A percentile compares a stretch with the other conserved stretches of the same genome.
Conservation (phyloP, 2,329 filamentous ascomycete species). For the Botrytis galanthina region DNA sequence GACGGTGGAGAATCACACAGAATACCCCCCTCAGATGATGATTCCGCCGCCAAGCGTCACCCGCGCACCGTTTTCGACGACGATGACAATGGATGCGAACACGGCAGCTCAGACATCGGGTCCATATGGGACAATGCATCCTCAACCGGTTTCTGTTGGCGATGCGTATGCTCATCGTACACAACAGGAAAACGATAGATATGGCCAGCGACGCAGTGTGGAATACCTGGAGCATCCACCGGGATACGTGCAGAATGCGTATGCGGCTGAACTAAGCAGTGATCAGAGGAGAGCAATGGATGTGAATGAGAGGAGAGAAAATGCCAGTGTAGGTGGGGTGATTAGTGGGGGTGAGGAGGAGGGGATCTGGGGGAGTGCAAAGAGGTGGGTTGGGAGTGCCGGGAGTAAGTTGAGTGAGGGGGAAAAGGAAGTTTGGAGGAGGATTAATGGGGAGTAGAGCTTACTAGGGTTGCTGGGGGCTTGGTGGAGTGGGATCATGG, state of each 20-base stretch:
- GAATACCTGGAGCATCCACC: conserved; percentile 39
- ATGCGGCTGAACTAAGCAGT: conserved; percentile 51
- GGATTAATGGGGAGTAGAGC: conserved; percentile 51
- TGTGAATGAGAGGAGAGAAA: conserved; percentile 21
- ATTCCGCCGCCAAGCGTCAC: conserved; percentile 22
- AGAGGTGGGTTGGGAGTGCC: conserved; percentile 56
- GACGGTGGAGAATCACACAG: not conserved
- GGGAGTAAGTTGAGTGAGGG: conserved; percentile 57
- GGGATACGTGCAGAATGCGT: conserved; percentile 56
- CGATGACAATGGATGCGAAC: conserved; percentile 38
- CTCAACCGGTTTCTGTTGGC: conserved; percentile 17
- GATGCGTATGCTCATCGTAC: not conserved
- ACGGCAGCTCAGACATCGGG: not conserved
- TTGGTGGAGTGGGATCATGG: not conserved
- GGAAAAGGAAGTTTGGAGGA: conserved; percentile 61
- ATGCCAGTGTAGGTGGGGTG: conserved; percentile 38
- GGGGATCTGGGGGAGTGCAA: conserved; percentile 54
- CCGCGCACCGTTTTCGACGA: conserved; percentile 48
- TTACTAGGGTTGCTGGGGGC: too few relatives aligned
- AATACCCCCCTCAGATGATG: conserved; percentile 41
- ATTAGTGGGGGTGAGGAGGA: conserved; percentile 27
- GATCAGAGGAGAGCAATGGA: conserved; percentile 42
- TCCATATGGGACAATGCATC: not conserved
- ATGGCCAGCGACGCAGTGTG: conserved; percentile 17
- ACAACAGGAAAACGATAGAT: not conserved